A percentile compares a stretch with the other conserved stretches of the same genome.
Conservation (phyloP, 2,329 filamentous ascomycete species). For the Lachnellula hyalina region DNA sequence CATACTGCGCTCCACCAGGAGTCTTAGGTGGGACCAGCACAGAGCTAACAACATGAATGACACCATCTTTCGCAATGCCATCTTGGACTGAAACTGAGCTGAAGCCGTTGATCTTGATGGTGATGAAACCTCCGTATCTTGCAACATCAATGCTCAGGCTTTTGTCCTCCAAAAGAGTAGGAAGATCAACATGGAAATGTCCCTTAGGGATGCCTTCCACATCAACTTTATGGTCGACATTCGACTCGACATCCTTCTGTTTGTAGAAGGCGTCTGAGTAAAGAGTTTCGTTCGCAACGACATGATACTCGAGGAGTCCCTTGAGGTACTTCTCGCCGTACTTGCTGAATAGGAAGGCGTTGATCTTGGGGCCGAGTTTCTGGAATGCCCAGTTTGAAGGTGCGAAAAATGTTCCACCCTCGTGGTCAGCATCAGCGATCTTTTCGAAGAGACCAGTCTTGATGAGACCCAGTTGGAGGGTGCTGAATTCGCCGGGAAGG, state of each 20-base stretch:
- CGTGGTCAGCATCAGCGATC: slow-evolving; percentile 47
- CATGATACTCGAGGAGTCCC: slow-evolving; percentile 73
- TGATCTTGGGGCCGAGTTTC: slow-evolving; percentile 65
- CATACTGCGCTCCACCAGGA: slow-evolving; percentile 32
- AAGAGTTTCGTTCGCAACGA: slow-evolving; percentile 67
- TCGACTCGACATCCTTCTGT: slow-evolving; percentile 28
- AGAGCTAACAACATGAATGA: slow-evolving; percentile 69
- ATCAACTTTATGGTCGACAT: slow-evolving; percentile 22
- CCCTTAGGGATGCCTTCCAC: slow-evolving; percentile 29
- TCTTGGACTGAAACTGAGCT: slow-evolving; percentile 62
- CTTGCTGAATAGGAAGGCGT: slow-evolving; percentile 81
- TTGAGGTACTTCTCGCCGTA: slow-evolving; percentile 70
- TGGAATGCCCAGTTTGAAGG: slow-evolving; percentile 78
- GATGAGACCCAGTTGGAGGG: slow-evolving; percentile 65
- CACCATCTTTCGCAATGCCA: slow-evolving; percentile 70
- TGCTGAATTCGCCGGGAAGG: slow-evolving; percentile 69
- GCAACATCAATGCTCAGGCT: slow-evolving; percentile 67
- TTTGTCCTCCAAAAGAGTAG: slow-evolving; percentile 64
- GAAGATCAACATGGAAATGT: slow-evolving; percentile 60
- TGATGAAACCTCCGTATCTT: slow-evolving; percentile 61
- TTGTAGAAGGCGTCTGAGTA: slow-evolving; percentile 81
- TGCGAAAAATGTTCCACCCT: slow-evolving; percentile 73
- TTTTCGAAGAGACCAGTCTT: slow-evolving; percentile 67
- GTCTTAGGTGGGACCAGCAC: slow-evolving; percentile 68
- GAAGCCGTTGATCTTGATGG: slow-evolving; percentile 71